These are phyloP conservation scores for Fusarium pininemorale DNA, from an alignment of 2,329 filamentous ascomycete genomes.

Conservation along the genomic window DNA sequence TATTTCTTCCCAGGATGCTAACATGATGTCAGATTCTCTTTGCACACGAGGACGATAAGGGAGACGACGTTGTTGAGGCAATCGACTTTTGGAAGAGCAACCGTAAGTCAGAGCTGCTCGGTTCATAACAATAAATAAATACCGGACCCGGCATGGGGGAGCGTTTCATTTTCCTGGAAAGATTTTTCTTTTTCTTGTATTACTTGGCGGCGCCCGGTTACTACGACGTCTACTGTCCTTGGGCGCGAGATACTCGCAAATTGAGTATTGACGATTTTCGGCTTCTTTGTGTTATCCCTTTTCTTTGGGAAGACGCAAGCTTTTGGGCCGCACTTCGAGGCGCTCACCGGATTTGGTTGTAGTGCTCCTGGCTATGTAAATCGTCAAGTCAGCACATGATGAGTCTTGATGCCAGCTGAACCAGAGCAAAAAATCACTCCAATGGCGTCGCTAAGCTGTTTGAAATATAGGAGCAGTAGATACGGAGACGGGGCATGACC, in stretches of 20 bases:
- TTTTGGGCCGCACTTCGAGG: constrained; percentile 7
- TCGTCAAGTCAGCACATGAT: constrained; percentile 2
- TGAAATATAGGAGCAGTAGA: constrained; percentile 12
- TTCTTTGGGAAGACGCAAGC: not conserved
- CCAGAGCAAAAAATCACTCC: constrained; percentile 3
- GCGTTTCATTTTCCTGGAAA: constrained; percentile 42
- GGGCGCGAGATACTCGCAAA: constrained; percentile 27
- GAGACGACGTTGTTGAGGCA: constrained; percentile 92
- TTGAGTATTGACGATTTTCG: constrained; percentile 33
- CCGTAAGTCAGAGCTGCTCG: constrained; percentile 57
- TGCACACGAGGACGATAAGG: constrained; percentile 94
- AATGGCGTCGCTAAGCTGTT: not conserved
- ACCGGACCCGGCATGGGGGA: constrained; percentile 22
- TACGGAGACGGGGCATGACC: not conserved
- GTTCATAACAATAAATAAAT: constrained; percentile 32
- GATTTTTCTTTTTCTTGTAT: constrained; percentile 41
- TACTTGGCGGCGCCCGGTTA: constrained; percentile 32
- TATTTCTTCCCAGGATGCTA: not conserved
- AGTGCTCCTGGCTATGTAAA: not conserved
- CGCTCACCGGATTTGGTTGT: not conserved
- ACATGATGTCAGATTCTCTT: constrained; percentile 81
- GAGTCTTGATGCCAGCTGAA: not conserved
- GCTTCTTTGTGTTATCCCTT: constrained; percentile 16
- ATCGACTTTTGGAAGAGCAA: constrained; percentile 93
- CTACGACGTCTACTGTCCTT: constrained; percentile 22